phyloP scores from a whole-genome alignment of 495 filamentous ascomycete species.

The Bathelium albidoporum region DNA sequence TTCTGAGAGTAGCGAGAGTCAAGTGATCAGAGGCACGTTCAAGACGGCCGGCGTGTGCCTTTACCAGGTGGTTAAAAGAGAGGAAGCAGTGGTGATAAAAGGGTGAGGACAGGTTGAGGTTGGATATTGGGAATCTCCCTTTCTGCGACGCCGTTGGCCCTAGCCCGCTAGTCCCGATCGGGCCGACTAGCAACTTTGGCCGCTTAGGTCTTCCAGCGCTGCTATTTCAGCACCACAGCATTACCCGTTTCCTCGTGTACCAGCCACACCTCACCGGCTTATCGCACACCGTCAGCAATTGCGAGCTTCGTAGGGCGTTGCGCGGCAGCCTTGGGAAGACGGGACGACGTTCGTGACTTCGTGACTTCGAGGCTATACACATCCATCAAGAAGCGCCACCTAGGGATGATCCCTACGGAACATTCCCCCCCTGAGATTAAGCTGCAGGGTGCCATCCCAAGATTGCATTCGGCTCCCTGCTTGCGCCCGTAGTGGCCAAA shows the following conservation, averaged over 20 bases:
- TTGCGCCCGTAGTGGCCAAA: background rate
- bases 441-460: background rate
- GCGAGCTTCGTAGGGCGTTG: background rate
- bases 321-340: background rate
- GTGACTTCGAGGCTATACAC: background rate
- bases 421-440: background rate
- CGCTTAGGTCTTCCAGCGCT: background rate
- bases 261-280: background rate
- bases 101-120: conserved; percentile 4
- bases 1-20: background rate
- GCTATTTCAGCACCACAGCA: background rate
- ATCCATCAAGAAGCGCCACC: too few relatives aligned
- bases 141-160: background rate
- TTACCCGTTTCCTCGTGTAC: background rate
- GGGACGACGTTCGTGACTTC: background rate
- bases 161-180: background rate
- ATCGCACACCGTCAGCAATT: background rate
- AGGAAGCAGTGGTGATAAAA: background rate
- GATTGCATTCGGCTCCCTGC: background rate
- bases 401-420: too few relatives aligned
- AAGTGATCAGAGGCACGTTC: background rate
- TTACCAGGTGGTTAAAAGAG: background rate
- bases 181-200: background rate
- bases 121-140: background rate
- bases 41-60: conserved; percentile 3